Evolutionary conservation across 1,139 yeast genomes (phyloP), one percentile per base, ranked within the genome.

Genomic region (Lodderomyces orthopsilosis): DNA sequence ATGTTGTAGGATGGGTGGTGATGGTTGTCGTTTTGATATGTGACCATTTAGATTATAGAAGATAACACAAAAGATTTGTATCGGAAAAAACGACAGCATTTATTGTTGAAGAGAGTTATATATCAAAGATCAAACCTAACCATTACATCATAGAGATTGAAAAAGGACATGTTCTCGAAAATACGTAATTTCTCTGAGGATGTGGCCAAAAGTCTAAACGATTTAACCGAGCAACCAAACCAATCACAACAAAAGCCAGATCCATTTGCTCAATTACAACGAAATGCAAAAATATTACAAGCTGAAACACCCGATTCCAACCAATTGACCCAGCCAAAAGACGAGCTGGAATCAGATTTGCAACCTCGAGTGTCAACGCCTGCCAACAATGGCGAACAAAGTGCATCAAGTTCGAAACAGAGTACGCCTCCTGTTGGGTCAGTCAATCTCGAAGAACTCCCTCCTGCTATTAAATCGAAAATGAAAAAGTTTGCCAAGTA

Each of bases 401-500:
- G 17, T 5, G 17, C 32, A 4, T 5, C 17, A 7, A 27, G 17
- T 9, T 13, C 32, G 17, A 27, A 27, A 8, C 32, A n/a, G 13
- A 8, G 32, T 12, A 27, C 21, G 21, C 22, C 35, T n/a, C 35
- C 41, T 15, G 51, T 57, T n/a, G 56, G 60, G 1, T 61, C 43
- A 8, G 34, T 51, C 66, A 32, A 65, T 66, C 6, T 15, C 9
- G 46, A 45, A 8, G 68, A 73, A 2, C 61, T 83, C 27, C 80
- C 90, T 0, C 73, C 74, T 5, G 75, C 74, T 8, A 62, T 86
- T 23, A 75, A 77, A 51, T 67, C 82, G 12, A 85, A 85, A 55
- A 65, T 91, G 63, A 76, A 77, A 49, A 90, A 88, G 66, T 88
- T 88, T 58, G 81, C 78, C 46, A 90, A 89, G 60, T 93, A 90